phyloP scores from a whole-genome alignment of 257 asterid genomes.

The Ophiorrhiza pumila region DNA sequence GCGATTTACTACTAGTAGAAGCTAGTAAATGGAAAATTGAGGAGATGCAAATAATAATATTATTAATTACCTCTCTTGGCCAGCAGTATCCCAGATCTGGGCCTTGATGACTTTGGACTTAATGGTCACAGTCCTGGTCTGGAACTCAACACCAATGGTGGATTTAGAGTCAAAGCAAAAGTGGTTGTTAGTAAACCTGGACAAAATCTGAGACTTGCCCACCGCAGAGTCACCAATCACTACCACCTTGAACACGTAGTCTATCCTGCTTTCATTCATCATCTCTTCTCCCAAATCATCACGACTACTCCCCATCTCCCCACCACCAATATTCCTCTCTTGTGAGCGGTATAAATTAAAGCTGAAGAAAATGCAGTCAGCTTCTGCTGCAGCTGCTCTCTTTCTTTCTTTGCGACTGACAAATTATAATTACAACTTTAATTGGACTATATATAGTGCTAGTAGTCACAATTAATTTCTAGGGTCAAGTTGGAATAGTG shows the following conservation, averaged over 20 bases:
- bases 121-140: conserved; percentile 56
- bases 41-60: too few species aligned
- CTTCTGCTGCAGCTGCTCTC: neutral
- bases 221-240: conserved; percentile 85
- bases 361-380: neutral
- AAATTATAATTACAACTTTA: neutral
- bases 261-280: conserved; percentile 36
- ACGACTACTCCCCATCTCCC: conserved; percentile 4
- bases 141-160: conserved; percentile 79
- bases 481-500: neutral
- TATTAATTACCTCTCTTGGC: conserved; percentile 61
- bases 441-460: too few species aligned
- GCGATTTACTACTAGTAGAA: too few species aligned
- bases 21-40: too few species aligned
- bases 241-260: conserved; percentile 73
- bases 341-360: too few species aligned
- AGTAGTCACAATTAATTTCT: neutral
- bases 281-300: neutral
- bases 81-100: conserved; percentile 95
- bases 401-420: neutral
- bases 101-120: conserved; percentile 70
- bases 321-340: conserved; percentile 40
- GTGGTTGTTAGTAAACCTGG: conserved; percentile 71
- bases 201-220: conserved; percentile 70
- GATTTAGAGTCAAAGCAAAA: conserved; percentile 72